Evolutionary conservation across 2,329 filamentous ascomycete species (phyloP), one percentile per base, ranked within the genome.

Genomic region (Aspergillus ruber): DNA sequence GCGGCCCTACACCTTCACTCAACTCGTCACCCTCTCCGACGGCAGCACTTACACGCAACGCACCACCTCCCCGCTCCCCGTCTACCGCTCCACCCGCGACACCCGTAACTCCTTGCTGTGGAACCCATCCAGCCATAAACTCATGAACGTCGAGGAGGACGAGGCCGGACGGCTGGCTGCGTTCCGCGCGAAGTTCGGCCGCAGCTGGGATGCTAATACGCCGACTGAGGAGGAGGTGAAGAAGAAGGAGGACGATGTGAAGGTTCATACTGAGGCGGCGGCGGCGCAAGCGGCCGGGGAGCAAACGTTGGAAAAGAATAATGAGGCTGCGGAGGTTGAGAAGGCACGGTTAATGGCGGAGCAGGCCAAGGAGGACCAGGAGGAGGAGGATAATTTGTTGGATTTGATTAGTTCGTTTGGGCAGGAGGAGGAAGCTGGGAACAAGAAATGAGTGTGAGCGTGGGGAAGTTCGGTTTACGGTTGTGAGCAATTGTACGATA

Each of bases 1-100:
- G 63, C 83, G 90, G 5, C 91, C 93, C 38, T 97, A 96, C 78
- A 88, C 85, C 57, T 97, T 96, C 77, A 96, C 91, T n/a, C 93
- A 98, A 73, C 81, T 98, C 51, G 78, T 98, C 57, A 90, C 90
- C 46, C 85, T 97, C 55, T 88, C 86, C 36, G 93, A 98, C 75
- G 93, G 93, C 59, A 87, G 82, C 62, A 86, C 90, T 50, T 97
- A 74, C 64, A 69, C 68, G 15, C 72, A 74, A 56, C 74, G 74
- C 56, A 76, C 74, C 38, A 75, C 72, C 42, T 76, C 74, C 5
- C 74, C 74, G 2, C 60, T 72, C 18, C 75, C 82, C 6, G 72
- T 84, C 50, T 82, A 83, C 69, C 74, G 75, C 55, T 76, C 73
- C 45, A 79, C 77, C 51, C 94, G 95, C 71, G 93, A 98, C 74